Base-by-base conservation (phyloP, 352 stramenopile species). In the Paralagenidium karlingii region DNA sequence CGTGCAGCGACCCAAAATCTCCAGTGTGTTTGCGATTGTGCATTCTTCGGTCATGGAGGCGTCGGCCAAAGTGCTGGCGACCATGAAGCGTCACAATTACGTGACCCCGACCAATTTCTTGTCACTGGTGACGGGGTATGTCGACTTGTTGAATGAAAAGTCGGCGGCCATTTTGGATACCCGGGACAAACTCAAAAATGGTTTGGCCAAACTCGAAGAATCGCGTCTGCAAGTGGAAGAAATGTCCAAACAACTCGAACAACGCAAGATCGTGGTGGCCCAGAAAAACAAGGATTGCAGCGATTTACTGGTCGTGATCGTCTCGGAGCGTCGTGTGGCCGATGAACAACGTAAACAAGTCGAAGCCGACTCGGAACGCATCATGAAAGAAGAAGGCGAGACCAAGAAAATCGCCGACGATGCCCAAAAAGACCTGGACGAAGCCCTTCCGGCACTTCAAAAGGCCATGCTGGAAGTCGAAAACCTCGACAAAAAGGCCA, bases 331-430 rank as follows among this genome's bases (percentile, higher is more conserved):
- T n/a, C 78, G 88, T n/a, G 82, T 92, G 1, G 91, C 91, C 6
- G 91, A 97, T 33, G 91, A 96, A 44, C 84, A 96, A 40, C 75
- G 77, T 7, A 94, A 95, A 42, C 78, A 96, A 47, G 92, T 98
- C 6, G 88, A 98, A 58, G 80, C 83, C 5, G 86, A 98, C 31
- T 89, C 73, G 30, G 82, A 96, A 18, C 70, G 82, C 18, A 97
- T 97, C 30, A 51, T 24, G 0, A 90, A 92, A 38, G 91, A 97
- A 43, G 91, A 94, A 29, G 66, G 58, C 5, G 85, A 97, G 46
- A 96, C 82, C 2, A 92, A 96, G 54, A 86, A 89, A 16, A 98
- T 98, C 41, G 86, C 88, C 8, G 81, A 96, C 24, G 92, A 98
- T 43, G 91, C 91, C 0, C 78, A 97, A 43, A 86, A 85, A n/a